Base-by-base conservation (phyloP, 192 early-diverging fungal genomes). In the Glomus cerebriforme region DNA sequence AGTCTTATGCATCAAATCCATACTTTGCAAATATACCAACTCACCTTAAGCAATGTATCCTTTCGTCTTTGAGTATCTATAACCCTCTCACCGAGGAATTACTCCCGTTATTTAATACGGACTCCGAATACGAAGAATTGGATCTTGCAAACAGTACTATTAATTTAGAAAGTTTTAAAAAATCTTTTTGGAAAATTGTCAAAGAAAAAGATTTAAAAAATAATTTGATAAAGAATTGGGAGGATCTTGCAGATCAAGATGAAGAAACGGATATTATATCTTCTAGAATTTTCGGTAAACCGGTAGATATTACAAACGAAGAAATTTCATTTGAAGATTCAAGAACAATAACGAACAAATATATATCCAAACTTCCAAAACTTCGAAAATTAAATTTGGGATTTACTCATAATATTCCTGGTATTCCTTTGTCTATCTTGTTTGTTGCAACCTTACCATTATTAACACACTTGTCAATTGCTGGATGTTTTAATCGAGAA, bases 381-480 rank as follows among this genome's bases (percentile, higher is more conserved):
- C 77, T 78, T 24, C 24, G 66, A 8, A 24, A 24, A 24, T 39
- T 78, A 19, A 78, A 78, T 69, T 35, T 68, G 8, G 39, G 32
- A 15, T 78, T 78, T 60, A 43, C 27, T 22, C 10, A 67, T 27
- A 67, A 78, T 35, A 68, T 78, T 49, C 8, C 47, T 13, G 34
- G 37, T 15, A 69, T 69, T 24, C 47, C 64, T 37, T 29, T 78
- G 26, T 19, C 65, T 13, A 59, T 22, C 3, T 43, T 78, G 13
- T 31, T 78, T 3, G 45, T 37, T 22, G 31, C 66, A 31, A 78
- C 77, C 24, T 29, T 69, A 8, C 77, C 77, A 24, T 35, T 78
- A 24, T 69, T 78, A 27, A 78, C 65, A 26, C 77, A 78, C 35
- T 78, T 78, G n/a, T 78, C 77, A 19, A 78, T 78, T 24, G 77